Conservation (phyloP, 129 eudicot species). For the Calendula officinalis region DNA sequence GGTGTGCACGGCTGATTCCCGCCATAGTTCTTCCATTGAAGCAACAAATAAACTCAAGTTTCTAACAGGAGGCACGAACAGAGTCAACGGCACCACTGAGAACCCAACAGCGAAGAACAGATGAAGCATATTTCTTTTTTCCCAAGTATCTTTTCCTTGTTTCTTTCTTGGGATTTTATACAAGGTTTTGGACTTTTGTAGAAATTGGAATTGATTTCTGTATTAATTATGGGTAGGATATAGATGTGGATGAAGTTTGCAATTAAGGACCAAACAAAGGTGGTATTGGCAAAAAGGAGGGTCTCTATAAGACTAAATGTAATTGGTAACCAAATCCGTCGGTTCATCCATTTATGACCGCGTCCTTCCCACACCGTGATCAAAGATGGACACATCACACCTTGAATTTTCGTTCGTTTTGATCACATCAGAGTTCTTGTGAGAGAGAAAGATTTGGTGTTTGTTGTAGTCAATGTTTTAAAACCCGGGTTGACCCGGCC, state of each 20-base stretch:
- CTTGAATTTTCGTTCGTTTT: no score
- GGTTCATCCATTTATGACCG: no score
- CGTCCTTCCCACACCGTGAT: no score
- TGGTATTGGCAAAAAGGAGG: not conserved
- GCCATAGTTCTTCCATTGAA: conserved; percentile 61
- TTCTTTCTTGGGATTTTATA: not conserved
- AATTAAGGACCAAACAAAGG: not conserved
- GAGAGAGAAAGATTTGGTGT: no score
- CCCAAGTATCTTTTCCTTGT: not conserved
- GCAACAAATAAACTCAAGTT: conserved; percentile 66
- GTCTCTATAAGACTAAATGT: not conserved
- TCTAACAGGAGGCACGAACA: conserved; percentile 73
- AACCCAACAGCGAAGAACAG: conserved; percentile 77
- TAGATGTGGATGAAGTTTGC: not conserved
- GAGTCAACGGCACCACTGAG: conserved; percentile 77
- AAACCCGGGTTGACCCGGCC: no score
- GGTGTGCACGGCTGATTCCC: conserved; percentile 49
- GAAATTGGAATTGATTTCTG: not conserved
- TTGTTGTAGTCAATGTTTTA: no score
- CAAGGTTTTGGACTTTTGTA: not conserved
- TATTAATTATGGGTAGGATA: conserved; percentile 11
- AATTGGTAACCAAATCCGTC: no score
- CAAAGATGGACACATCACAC: no score
- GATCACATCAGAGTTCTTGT: no score
- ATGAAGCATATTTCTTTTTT: conserved; percentile 54